These are phyloP conservation scores for Metarhizium anisopliae DNA, from an alignment of 2,329 filamentous ascomycete genomes.

Conservation along the genomic window DNA sequence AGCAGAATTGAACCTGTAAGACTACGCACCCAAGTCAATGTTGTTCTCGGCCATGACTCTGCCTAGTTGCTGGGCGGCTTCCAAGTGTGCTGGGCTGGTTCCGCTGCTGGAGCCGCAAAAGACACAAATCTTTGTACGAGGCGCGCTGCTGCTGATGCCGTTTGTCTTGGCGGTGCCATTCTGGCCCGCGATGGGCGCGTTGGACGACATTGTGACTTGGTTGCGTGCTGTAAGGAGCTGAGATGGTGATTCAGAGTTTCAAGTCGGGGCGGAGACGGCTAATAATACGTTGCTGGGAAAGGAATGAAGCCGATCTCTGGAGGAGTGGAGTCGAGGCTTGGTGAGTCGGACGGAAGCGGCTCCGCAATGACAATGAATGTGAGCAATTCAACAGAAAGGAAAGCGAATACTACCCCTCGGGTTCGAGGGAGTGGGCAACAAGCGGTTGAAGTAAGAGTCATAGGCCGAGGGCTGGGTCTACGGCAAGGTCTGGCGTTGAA, in stretches of 20 bases:
- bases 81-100: constrained; percentile 63
- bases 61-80: constrained; percentile 69
- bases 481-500: not conserved
- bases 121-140: constrained; percentile 69
- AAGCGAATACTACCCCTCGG: not conserved
- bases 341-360: not conserved
- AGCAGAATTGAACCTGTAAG: not conserved
- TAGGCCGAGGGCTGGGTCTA: not conserved
- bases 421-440: not conserved
- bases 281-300: not conserved
- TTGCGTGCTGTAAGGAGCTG: not conserved
- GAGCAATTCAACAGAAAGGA: not conserved
- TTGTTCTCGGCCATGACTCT: constrained; percentile 64
- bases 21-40: constrained; percentile 58
- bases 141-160: constrained; percentile 14
- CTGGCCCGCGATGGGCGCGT: constrained; percentile 10
- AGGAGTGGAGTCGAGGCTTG: not conserved
- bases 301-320: not conserved
- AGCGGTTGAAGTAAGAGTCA: not conserved
- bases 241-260: not conserved
- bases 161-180: constrained; percentile 15
- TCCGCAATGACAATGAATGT: not conserved
- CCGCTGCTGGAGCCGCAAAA: constrained; percentile 85
- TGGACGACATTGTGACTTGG: constrained; percentile 5
- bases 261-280: too few species aligned